Conservation (phyloP, 495 filamentous ascomycete species). For the Hypomontagnella submonticulosa region DNA sequence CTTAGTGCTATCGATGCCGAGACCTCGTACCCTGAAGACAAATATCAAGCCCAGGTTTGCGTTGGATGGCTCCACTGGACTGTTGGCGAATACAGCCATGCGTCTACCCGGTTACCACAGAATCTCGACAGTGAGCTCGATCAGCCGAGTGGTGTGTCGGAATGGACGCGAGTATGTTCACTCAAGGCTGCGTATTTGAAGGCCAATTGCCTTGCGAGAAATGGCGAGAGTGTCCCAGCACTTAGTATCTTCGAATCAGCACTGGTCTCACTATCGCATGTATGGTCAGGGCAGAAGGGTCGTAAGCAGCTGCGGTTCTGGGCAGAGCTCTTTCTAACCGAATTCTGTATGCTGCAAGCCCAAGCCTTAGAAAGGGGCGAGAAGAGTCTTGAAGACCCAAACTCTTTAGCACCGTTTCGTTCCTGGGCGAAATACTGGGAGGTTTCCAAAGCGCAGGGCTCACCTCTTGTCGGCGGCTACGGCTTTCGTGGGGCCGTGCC, state of each 20-base stretch:
- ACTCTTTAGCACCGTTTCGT: constrained; percentile 67
- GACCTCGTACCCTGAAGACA: constrained; percentile 69
- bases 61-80: constrained; percentile 85
- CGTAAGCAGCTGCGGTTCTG: constrained; percentile 74
- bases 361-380: constrained; percentile 62
- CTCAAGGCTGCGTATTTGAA: constrained; percentile 81
- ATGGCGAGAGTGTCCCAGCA: constrained; percentile 65
- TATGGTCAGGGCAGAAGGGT: constrained; percentile 55
- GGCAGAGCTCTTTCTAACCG: constrained; percentile 79
- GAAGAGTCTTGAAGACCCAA: constrained; percentile 56
- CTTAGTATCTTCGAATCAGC: constrained; percentile 71
- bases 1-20: constrained; percentile 74
- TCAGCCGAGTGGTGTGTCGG: constrained; percentile 60
- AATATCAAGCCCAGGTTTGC: constrained; percentile 82
- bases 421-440: constrained; percentile 71
- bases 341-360: constrained; percentile 73
- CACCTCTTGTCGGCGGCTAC: constrained; percentile 54
- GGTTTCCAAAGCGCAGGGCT: constrained; percentile 49
- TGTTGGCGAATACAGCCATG: constrained; percentile 71
- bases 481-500: constrained; percentile 60
- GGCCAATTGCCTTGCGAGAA: constrained; percentile 72
- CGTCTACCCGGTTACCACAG: constrained; percentile 70
- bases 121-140: constrained; percentile 66
- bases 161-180: constrained; percentile 83
- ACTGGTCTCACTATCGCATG: constrained; percentile 65